Evolutionary conservation across 768 basidiomycete genomes (phyloP), one percentile per base, ranked within the genome.

Genomic region (Suillus variegatus): DNA sequence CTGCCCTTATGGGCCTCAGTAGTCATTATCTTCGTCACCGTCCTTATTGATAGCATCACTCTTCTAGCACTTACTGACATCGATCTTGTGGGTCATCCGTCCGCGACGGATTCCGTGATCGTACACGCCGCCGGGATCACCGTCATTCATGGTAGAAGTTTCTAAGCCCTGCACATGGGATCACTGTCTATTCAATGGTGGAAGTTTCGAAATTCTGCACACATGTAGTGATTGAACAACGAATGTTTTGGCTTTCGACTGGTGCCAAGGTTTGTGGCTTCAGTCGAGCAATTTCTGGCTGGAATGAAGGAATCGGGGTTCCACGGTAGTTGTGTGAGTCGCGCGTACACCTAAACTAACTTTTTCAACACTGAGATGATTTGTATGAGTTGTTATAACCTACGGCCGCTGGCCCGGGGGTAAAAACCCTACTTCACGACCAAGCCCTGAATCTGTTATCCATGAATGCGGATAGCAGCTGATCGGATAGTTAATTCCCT

Each of bases 231-330:
- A 85, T 92, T 62, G 88, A 86, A 0, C 76, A 63, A 86, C 82
- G 6, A 90, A 93, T 71, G 86, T 4, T 92, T 93, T 71, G 87
- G 86, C 0, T 90, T 91, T 68, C 81, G 90, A 92, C 70, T 92
- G 88, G 88, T 86, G 84, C 90, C 68, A 89, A 32, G 88, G 86
- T 86, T 57, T 20, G 79, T 70, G 10, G 20, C 2, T 38, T 51
- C 36, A 22, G 22, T 25, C 22, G 47, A 25, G 47, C 10, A 32
- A 54, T 20, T 54, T 32, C 14, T 7, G 49, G 49, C 8, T 6
- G 22, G 47, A 49, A 16, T 14, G 22, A 28, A 51, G 9, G 25
- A 51, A 25, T 8, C 16, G 28, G 51, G n/a, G 7, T 6, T 2
- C 2, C 13, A 46, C 9, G n/a, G n/a, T 47, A n/a, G n/a, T n/a